Percentiles rank a stretch among this genome's conserved stretches.
Conservation (phyloP, 805 yeast genomes). For the Lachancea sp. region DNA sequence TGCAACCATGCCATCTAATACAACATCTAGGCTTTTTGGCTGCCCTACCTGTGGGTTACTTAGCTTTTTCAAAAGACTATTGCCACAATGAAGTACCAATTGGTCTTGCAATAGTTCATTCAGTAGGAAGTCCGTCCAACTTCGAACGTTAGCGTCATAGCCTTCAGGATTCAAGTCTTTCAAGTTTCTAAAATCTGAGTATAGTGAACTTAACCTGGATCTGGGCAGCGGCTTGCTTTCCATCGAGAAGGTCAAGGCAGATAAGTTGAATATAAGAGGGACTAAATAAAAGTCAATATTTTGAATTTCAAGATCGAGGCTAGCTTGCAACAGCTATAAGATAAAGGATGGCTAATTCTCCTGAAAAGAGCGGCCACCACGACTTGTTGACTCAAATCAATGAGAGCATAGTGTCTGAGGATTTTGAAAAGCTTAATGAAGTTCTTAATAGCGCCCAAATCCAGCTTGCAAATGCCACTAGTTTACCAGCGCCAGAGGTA, state of each 20-base stretch:
- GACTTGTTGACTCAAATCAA: background rate
- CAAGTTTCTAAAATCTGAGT: slow-evolving; percentile 35
- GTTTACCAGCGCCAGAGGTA: background rate
- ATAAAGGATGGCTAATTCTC: background rate
- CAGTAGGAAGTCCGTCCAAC: slow-evolving; percentile 34
- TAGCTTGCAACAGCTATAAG: background rate
- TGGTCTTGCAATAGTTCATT: slow-evolving; percentile 9
- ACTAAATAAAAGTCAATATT: too few species aligned
- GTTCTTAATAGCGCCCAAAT: background rate
- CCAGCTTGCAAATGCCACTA: background rate
- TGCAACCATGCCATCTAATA: slow-evolving; percentile 30
- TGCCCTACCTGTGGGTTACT: slow-evolving; percentile 29
- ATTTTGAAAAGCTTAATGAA: background rate
- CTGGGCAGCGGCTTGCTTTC: slow-evolving; percentile 18
- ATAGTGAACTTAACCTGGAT: slow-evolving; percentile 36
- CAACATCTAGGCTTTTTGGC: slow-evolving; percentile 35
- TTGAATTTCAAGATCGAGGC: too few species aligned
- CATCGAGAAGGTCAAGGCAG: background rate
- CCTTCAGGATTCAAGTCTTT: slow-evolving; percentile 38
- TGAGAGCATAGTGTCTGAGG: background rate
- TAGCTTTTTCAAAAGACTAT: slow-evolving; percentile 24
- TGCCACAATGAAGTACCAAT: slow-evolving; percentile 28
- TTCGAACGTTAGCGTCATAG: slow-evolving; percentile 35
- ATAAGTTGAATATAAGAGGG: too few species aligned
- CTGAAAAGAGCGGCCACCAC: background rate